Evolutionary conservation across 176 grass and related monocot genomes (phyloP).

Genomic region (Secale cereale): DNA sequence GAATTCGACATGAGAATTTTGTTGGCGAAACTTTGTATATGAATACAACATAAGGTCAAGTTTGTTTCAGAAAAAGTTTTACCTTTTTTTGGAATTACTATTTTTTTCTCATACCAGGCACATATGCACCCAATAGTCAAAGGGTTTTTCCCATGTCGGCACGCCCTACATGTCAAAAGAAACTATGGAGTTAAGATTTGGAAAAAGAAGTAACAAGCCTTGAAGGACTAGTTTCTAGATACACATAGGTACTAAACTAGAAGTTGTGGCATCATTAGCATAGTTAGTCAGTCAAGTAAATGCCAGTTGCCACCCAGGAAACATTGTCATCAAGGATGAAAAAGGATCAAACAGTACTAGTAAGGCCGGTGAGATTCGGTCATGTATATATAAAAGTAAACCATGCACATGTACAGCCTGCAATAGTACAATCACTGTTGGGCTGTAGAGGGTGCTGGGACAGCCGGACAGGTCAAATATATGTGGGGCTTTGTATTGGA

Average conservation of each 20-base stretch:
- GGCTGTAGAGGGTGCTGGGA: not conserved
- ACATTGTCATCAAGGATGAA: too few species aligned
- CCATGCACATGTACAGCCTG: conserved; percentile 1
- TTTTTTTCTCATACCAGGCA: too few species aligned
- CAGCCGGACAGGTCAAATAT: not conserved
- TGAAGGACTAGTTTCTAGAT: not conserved
- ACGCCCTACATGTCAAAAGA: not conserved
- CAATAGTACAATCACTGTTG: not conserved
- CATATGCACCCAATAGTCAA: too few species aligned
- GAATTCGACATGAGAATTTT: too few species aligned
- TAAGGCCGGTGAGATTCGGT: not conserved
- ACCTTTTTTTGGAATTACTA: too few species aligned
- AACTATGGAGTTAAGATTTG: not conserved
- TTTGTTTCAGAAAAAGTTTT: too few species aligned
- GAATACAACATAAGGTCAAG: too few species aligned
- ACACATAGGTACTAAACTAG: not conserved
- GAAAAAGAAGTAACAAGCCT: not conserved
- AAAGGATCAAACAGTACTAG: too few species aligned
- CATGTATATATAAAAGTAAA: not conserved
- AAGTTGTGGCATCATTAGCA: not conserved
- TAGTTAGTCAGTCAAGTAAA: not conserved
- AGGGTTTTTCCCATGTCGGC: too few species aligned
- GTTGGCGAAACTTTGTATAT: too few species aligned
- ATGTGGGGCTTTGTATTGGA: not conserved
- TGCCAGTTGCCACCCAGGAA: not conserved